These are phyloP conservation scores for Pichia rugopelliculosa DNA, from an alignment of 805 yeast species.

Conservation along the genomic window DNA sequence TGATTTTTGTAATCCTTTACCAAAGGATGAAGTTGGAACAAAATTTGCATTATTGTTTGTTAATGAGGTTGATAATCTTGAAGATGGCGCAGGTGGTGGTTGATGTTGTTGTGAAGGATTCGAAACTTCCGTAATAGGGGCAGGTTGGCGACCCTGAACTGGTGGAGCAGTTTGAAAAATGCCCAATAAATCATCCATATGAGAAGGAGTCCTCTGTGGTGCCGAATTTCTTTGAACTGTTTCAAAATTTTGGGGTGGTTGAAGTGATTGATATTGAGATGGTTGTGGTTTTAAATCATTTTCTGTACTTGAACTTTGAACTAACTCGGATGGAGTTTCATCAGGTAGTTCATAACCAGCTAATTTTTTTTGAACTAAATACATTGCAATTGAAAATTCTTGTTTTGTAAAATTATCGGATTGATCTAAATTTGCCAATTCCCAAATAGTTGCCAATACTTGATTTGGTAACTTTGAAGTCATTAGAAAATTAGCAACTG, in stretches of 20 bases:
- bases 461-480: constrained; percentile 83
- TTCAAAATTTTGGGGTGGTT: constrained; percentile 13
- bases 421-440: constrained; percentile 81
- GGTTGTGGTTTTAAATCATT: constrained; percentile 13
- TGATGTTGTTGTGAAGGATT: constrained; percentile 22
- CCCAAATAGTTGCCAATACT: constrained; percentile 87
- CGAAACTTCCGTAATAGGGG: constrained; percentile 6
- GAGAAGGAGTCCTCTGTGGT: constrained; percentile 22
- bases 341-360: constrained; percentile 73
- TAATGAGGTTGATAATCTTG: constrained; percentile 19
- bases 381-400: constrained; percentile 93
- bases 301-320: constrained; percentile 25
- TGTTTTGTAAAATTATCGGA: constrained; percentile 70
- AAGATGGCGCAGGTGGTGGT: constrained; percentile 28
- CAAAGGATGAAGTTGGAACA: constrained; percentile 80
- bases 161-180: constrained; percentile 40
- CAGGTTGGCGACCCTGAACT: constrained; percentile 18
- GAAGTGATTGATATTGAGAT: constrained; percentile 2
- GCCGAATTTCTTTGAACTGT: constrained; percentile 15
- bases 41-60: constrained; percentile 31
- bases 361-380: constrained; percentile 75
- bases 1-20: constrained; percentile 53
- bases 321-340: constrained; percentile 60
- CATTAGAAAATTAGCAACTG: constrained; percentile 82
- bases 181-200: constrained; percentile 62